Conservation (phyloP, 192 early-diverging fungal species). For the Entomortierella chlamydospora region DNA sequence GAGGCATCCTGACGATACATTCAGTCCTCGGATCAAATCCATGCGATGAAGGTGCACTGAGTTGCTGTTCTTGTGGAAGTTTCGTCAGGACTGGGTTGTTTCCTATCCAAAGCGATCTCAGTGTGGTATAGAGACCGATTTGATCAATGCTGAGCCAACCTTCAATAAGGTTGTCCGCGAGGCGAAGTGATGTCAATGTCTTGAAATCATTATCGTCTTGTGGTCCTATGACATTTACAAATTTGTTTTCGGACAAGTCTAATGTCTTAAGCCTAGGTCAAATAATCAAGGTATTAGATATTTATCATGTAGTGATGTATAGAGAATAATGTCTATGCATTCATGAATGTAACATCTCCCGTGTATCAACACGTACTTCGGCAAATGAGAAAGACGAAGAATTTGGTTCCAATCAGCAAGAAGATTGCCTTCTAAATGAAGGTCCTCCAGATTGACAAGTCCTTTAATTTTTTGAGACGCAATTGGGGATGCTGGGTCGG, state of each 20-base stretch:
- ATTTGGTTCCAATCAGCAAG: slow-evolving; percentile 61
- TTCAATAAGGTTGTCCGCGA: slow-evolving; percentile 57
- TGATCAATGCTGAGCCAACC: slow-evolving; percentile 59
- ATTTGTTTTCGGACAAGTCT: slow-evolving; percentile 60
- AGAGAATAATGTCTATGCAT: slow-evolving; percentile 32
- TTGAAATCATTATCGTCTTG: slow-evolving; percentile 40
- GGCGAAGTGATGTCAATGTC: slow-evolving; percentile 50
- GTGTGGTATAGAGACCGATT: slow-evolving; percentile 48
- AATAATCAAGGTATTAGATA: not conserved
- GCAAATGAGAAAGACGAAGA: slow-evolving; percentile 45
- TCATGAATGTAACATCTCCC: too few relatives aligned
- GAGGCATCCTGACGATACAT: slow-evolving; percentile 58
- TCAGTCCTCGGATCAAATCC: slow-evolving; percentile 3
- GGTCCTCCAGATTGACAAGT: slow-evolving; percentile 57
- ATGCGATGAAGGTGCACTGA: not conserved
- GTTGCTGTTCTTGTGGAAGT: too few relatives aligned
- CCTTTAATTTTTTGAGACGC: slow-evolving; percentile 29
- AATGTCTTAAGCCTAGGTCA: slow-evolving; percentile 55
- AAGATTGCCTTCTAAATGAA: slow-evolving; percentile 64
- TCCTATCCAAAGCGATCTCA: slow-evolving; percentile 57
- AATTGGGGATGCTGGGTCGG: not conserved
- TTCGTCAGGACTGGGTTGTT: slow-evolving; percentile 53
- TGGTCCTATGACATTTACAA: slow-evolving; percentile 22
- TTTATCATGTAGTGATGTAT: too few relatives aligned
- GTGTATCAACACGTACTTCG: slow-evolving; percentile 43